Evolutionary conservation across 371 early-diverging fungal genomes (phyloP), one percentile per base, ranked within the genome.

Genomic region (Syncephalastrum contaminatum): DNA sequence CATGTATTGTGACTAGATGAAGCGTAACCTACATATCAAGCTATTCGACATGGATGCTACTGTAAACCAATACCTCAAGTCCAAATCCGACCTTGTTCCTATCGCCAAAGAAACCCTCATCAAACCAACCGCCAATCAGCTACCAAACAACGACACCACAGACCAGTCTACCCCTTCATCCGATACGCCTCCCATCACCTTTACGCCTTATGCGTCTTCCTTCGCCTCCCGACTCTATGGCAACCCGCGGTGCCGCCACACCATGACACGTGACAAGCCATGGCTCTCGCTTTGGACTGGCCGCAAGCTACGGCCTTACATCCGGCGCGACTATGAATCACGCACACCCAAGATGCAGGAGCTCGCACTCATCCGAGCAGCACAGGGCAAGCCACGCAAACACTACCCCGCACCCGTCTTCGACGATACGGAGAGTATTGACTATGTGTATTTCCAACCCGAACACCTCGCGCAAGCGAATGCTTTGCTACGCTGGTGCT

Each of bases 391-490:
- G 40, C 66, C 62, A 0, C 16, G 14, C 45, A 48, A 56, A 15
- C 22, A 47, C 24, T 16, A 18, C 36, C 21, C 56, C 60, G 27
- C 44, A 45, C 0, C 36, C 39, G 22, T 15, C 60, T 51, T 8
- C 24, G 50, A 43, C 48, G 46, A 25, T 51, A 59, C 36, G 27
- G 64, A 58, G n/a, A 83, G 89, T 6, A 91, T 96, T 39, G 93
- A 94, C 60, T 95, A 88, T 57, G 86, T 89, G 40, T 85, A 92
- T 63, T 84, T 96, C 55, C 85, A 89, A 51, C 65, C 64, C 22
- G 76, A 83, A 55, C 92, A 92, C 73, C 64, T 93, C 13, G 51
- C 57, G 8, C 91, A 90, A 56, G 93, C 90, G 25, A 96, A 96
- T 60, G 80, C 69, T 44, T 66, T 91, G 45, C 67, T 97, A 18